phyloP scores from a whole-genome alignment of 495 filamentous ascomycete genomes.

The Daldinia loculata region DNA sequence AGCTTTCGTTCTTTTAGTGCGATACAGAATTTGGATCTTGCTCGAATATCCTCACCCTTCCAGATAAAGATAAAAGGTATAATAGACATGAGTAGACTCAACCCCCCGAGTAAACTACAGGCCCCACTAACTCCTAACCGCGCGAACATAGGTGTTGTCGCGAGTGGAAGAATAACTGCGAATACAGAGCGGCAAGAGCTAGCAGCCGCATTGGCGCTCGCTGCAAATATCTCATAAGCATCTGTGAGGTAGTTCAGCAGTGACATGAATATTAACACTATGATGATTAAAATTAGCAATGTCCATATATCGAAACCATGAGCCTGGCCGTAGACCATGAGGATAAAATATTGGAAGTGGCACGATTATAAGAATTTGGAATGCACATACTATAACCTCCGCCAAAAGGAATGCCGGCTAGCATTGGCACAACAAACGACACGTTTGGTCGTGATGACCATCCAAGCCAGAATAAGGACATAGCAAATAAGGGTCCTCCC shows the following conservation, averaged over 20 bases:
- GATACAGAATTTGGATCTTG: constrained; percentile 49
- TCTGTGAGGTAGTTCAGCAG: constrained; percentile 78
- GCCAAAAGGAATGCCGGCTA: constrained; percentile 74
- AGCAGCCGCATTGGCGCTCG: constrained; percentile 72
- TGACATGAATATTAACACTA: constrained; percentile 66
- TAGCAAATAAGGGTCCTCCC: constrained; percentile 68
- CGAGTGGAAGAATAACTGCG: constrained; percentile 67
- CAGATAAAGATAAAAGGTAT: constrained; percentile 55
- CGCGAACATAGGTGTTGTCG: constrained; percentile 52
- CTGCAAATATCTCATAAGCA: constrained; percentile 77
- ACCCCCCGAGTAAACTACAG: constrained; percentile 51
- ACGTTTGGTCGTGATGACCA: constrained; percentile 67
- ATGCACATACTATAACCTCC: constrained; percentile 64
- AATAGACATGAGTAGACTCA: constrained; percentile 50
- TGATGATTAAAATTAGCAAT: constrained; percentile 4
- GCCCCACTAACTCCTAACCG: constrained; percentile 50
- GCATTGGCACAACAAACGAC: constrained; percentile 69
- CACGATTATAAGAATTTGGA: constrained; percentile 32
- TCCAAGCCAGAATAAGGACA: constrained; percentile 76
- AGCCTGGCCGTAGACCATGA: no score
- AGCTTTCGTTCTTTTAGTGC: constrained; percentile 48
- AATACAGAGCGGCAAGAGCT: constrained; percentile 67
- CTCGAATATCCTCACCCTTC: constrained; percentile 52
- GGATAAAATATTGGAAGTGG: no score
- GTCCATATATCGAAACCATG: not conserved